Percentiles rank a stretch among this genome's conserved stretches.
Conservation (phyloP, 139 green algal genomes). For the Nannochloris sp. region DNA sequence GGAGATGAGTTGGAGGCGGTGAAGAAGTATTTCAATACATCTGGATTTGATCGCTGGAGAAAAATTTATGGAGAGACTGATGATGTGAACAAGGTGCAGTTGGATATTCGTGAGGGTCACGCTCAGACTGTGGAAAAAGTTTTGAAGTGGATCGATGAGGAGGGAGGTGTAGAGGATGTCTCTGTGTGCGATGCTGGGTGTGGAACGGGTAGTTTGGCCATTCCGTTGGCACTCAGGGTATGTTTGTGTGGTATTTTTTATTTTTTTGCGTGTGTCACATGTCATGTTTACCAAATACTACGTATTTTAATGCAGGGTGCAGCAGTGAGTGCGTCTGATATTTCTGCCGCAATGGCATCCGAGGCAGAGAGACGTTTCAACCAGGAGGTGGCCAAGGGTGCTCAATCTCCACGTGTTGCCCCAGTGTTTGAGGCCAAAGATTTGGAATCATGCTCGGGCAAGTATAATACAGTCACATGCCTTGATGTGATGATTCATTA, state of each 20-base stretch:
- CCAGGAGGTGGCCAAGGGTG: constrained; percentile 26
- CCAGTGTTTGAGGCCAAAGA: constrained; percentile 86
- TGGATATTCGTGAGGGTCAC: constrained; percentile 91
- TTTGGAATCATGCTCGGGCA: constrained; percentile 71
- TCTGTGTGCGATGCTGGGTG: constrained; percentile 87
- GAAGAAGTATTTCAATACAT: constrained; percentile 92
- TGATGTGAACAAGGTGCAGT: constrained; percentile 98
- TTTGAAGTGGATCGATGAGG: constrained; percentile 73
- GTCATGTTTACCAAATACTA: too few species aligned
- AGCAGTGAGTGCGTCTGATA: constrained; percentile 78
- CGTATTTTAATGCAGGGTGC: constrained; percentile 42
- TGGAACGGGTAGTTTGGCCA: constrained; percentile 77
- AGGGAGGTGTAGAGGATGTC: constrained; percentile 64
- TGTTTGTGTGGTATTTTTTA: background rate
- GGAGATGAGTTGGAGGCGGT: constrained; percentile 90
- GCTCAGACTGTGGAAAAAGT: constrained; percentile 97
- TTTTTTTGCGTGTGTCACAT: too few species aligned
- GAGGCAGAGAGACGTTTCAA: constrained; percentile 50
- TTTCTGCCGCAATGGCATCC: constrained; percentile 73
- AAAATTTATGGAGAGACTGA: constrained; percentile 98
- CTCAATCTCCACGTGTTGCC: constrained; percentile 17
- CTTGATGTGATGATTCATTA: constrained; percentile 99
- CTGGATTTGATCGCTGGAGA: constrained; percentile 89
- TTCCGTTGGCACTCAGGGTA: constrained; percentile 63
- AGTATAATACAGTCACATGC: constrained; percentile 91